A percentile compares a stretch with the other conserved stretches of the same genome.
phyloP scores from a whole-genome alignment of 495 filamentous ascomycete species.

The Peziza echinospora region DNA sequence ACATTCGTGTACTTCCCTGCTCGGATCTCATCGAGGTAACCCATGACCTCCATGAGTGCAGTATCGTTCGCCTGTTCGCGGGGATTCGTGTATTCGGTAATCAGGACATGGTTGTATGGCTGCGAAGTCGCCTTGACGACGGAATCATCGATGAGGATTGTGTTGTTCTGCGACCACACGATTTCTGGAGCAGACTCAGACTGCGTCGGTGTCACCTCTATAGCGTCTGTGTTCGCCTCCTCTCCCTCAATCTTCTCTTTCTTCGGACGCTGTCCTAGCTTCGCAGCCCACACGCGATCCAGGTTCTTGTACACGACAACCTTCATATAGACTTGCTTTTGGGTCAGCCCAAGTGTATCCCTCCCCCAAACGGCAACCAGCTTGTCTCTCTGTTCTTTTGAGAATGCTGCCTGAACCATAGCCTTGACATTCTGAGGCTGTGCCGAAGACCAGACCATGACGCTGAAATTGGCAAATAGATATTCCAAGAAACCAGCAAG shows the following conservation, averaged over 20 bases:
- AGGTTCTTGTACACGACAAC: constrained; percentile 79
- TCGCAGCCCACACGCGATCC: constrained; percentile 39
- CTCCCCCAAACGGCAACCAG: constrained; percentile 62
- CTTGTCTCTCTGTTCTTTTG: constrained; percentile 18
- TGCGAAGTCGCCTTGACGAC: constrained; percentile 55
- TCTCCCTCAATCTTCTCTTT: neutral
- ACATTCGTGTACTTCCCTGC: constrained; percentile 22
- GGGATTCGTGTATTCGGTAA: constrained; percentile 44
- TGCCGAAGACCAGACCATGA: constrained; percentile 87
- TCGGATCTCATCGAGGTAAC: constrained; percentile 22
- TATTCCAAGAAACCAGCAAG: constrained; percentile 44
- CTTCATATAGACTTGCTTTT: constrained; percentile 40
- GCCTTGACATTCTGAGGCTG: constrained; percentile 40
- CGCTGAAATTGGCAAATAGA: constrained; percentile 41
- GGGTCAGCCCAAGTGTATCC: constrained; percentile 47
- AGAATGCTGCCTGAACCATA: constrained; percentile 38
- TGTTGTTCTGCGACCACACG: constrained; percentile 63
- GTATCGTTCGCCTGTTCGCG: constrained; percentile 6
- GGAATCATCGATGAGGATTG: constrained; percentile 73
- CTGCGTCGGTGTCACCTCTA: no score
- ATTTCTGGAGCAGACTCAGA: neutral
- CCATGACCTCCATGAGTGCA: constrained; percentile 20
- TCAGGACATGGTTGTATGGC: constrained; percentile 58
- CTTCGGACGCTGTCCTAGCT: neutral
- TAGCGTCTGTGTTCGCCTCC: no score